These are phyloP conservation scores for Eimeria acervulina DNA, from an alignment of 169 alveolate species.

Conservation along the genomic window DNA sequence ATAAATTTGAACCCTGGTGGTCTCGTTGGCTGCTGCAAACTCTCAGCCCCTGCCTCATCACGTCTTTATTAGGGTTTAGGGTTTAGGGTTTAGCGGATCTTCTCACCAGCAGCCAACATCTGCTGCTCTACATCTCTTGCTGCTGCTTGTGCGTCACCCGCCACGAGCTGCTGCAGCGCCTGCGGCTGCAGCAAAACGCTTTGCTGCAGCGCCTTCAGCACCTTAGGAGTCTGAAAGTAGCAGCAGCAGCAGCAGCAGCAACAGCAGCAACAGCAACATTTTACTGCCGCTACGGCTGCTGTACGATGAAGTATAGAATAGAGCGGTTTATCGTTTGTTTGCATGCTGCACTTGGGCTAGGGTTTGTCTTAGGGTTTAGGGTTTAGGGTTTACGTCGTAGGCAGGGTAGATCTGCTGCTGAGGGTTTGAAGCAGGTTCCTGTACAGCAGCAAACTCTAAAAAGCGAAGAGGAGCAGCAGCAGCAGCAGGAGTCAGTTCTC, in stretches of 20 bases:
- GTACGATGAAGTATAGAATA: too few species aligned
- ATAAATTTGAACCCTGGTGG: background rate
- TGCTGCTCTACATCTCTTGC: constrained; percentile 35
- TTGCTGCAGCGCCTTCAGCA: constrained; percentile 30
- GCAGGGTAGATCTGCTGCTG: constrained; percentile 45
- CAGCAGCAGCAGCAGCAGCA: constrained; percentile 30
- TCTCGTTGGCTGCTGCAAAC: too few species aligned
- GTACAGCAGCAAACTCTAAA: background rate
- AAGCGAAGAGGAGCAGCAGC: background rate
- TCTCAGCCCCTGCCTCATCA: too few species aligned
- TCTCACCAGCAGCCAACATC: background rate
- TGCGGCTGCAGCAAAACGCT: constrained; percentile 38
- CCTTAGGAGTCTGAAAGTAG: background rate
- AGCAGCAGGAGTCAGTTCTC: background rate
- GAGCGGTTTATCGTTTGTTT: too few species aligned
- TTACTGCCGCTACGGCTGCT: background rate
- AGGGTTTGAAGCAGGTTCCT: constrained; percentile 22
- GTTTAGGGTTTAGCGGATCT: too few species aligned
- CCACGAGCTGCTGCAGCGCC: constrained; percentile 38
- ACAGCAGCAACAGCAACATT: background rate
- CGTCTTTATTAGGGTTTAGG: too few species aligned
- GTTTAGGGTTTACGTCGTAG: constrained; percentile 41
- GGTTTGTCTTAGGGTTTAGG: background rate
- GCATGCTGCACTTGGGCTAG: too few species aligned
- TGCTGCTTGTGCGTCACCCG: background rate